Evolutionary conservation across 2,329 filamentous ascomycete genomes (phyloP), one percentile per base, ranked within the genome.

Genomic region (Nemania serpens): DNA sequence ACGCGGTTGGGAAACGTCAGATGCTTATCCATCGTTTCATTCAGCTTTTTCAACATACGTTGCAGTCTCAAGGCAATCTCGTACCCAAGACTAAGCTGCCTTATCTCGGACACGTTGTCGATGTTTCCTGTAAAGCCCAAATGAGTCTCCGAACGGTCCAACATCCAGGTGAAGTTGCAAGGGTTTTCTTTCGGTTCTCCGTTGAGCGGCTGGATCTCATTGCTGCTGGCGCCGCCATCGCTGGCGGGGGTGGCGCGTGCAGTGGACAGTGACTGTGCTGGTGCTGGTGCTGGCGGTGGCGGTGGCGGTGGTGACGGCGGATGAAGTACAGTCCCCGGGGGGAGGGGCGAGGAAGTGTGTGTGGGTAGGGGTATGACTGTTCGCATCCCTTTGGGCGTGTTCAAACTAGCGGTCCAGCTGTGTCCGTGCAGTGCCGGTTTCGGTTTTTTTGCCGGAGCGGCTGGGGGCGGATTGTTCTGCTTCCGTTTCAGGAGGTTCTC

Each of bases 71-170:
- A 18, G 6, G 65, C 64, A n/a, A 61, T 42, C 5, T 52, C 45
- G 11, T 53, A 52, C 5, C 62, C 65, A 18, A 62, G 29, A n/a
- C 29, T 58, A n/a, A 37, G 42, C 54, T 62, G 58, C 55, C 60
- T 56, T 11, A 37, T 51, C 18, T 59, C 59, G 1, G 64, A 61
- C 29, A 43, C 34, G 25, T 59, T 61, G 17, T 67, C 58, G 36
- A 54, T 63, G n/a, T 62, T 58, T 25, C 61, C 67, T 5, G 56
- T 69, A 56, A 63, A 66, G 2, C 64, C 64, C 9, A 69, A 55
- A n/a, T 67, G 58, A 7, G 54, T 57, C 43, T 67, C 64, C 9
- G 63, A 58, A 29, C 54, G 52, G 42, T 67, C 63, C 10, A 68
- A 25, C 11, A 63, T 54, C 58, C 59, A 67, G 6, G 57, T 65